A percentile compares a stretch with the other conserved stretches of the same genome.
These are phyloP conservation scores for Diaporthe citrichinensis DNA, from an alignment of 2,329 filamentous ascomycete species.

Conservation along the genomic window DNA sequence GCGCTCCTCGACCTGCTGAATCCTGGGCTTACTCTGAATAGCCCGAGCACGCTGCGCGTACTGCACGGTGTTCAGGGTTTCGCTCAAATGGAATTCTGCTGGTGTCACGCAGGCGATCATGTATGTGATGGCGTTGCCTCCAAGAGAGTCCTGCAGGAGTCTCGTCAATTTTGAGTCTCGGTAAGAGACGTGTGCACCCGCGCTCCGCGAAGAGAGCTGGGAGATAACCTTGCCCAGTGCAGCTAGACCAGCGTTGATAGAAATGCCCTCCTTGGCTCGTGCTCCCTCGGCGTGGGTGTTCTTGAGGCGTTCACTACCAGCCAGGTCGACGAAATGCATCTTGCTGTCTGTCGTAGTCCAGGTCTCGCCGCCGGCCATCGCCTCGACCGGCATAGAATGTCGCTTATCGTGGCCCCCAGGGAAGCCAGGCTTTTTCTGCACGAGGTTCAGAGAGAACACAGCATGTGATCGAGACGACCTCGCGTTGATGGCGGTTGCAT, in stretches of 20 bases:
- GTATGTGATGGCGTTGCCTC: constrained; percentile 97
- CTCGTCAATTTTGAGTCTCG: constrained; percentile 97
- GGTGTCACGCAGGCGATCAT: constrained; percentile 99
- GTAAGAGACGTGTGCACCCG: constrained; percentile 94
- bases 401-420: constrained; percentile 79
- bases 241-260: constrained; percentile 96
- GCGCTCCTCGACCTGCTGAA: constrained; percentile 92
- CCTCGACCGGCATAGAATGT: constrained; percentile 87
- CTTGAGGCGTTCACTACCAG: constrained; percentile 95
- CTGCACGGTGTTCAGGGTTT: constrained; percentile 97
- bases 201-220: constrained; percentile 90
- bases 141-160: constrained; percentile 94
- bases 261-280: constrained; percentile 94
- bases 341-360: constrained; percentile 96
- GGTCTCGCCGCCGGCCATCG: constrained; percentile 77
- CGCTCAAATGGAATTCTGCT: constrained; percentile 96
- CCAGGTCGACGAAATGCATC: constrained; percentile 97
- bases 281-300: constrained; percentile 97
- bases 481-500: constrained; percentile 96
- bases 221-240: constrained; percentile 98
- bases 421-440: constrained; percentile 81
- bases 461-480: constrained; percentile 98
- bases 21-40: constrained; percentile 97
- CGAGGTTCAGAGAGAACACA: constrained; percentile 93
- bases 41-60: constrained; percentile 96